Evolutionary conservation across 345 rosid genomes (phyloP), one percentile per base, ranked within the genome.

Genomic region (Punica granatum): DNA sequence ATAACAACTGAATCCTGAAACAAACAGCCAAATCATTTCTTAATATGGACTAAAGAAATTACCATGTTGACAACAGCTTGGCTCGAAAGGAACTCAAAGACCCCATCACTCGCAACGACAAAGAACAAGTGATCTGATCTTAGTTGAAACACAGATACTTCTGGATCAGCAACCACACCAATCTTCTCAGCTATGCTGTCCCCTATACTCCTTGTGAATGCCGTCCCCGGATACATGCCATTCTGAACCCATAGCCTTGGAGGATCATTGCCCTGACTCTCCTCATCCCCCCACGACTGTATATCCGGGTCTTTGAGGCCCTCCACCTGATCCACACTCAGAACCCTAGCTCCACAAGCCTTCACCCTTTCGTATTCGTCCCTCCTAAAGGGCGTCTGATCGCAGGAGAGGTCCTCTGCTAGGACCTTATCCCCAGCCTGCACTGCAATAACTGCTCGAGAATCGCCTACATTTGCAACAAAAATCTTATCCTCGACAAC

Each of bases 391-490:
- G 97, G 98, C 3, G 98, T 94, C 69, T 94, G 99, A 82, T 89
- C 99, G 18, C 65, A 60, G n/a, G 99, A 94, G 86, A 94, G 69
- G 78, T 90, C 81, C 80, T 86, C 90, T 2, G 98, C 97, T 32
- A 85, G 60, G 66, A 88, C 74, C 67, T 77, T 75, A 36, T 82
- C 81, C 74, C 88, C 87, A 18, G 78, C 81, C 69, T 85, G 85
- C 59, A 86, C 86, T 49, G 92, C 99, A 28, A 89, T 74, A 14
- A 88, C 99, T 10, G 98, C 99, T 64, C 99, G 90, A 26, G 99
- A 94, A 74, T 94, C 99, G n/a, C 98, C 98, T 61, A 82, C 99
- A 80, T 94, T 94, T 11, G 99, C 98, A 35, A 94, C 93, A 75
- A 85, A 82, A 33, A 94, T 78, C 70, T 75, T 83, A 75, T 94